Conservation (phyloP, 1,139 yeast species). For the Kodamaea alishanica region DNA sequence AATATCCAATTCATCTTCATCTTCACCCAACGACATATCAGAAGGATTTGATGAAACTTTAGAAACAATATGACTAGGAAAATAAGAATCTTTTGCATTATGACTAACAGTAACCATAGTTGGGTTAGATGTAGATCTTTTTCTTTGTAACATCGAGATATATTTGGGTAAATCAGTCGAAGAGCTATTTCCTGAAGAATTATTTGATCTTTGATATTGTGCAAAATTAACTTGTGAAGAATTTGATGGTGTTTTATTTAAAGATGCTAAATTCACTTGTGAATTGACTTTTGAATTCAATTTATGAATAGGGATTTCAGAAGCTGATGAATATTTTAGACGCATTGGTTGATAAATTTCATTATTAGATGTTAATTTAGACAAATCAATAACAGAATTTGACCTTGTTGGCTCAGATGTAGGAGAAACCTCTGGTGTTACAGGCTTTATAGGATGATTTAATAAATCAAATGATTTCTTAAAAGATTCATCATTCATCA, state of each 20-base stretch:
- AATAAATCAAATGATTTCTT: constrained; percentile 29
- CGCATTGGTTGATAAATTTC: constrained; percentile 42
- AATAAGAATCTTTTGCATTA: constrained; percentile 29
- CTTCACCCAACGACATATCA: constrained; percentile 19
- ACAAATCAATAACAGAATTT: constrained; percentile 43
- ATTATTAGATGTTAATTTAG: constrained; percentile 34
- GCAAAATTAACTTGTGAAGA: constrained; percentile 27
- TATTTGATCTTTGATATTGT: constrained; percentile 24
- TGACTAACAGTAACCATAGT: constrained; percentile 15
- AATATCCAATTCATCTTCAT: constrained; percentile 18
- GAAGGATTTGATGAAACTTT: constrained; percentile 17
- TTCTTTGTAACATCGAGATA: constrained; percentile 10
- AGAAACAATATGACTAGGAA: constrained; percentile 22
- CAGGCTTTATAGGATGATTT: constrained; percentile 34
- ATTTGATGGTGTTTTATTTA: constrained; percentile 9
- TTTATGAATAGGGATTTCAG: constrained; percentile 39
- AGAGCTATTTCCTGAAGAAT: constrained; percentile 26
- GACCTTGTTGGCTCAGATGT: constrained; percentile 41
- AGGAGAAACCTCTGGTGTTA: constrained; percentile 46
- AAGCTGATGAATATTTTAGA: constrained; percentile 37
- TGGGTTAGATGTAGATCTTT: constrained; percentile 24
- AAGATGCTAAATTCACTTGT: constrained; percentile 19
- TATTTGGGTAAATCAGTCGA: constrained; percentile 29
- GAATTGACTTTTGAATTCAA: constrained; percentile 43
- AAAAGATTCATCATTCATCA: constrained; percentile 40